These are phyloP conservation scores for Aspergillus ochraceoroseus DNA, from an alignment of 2,329 filamentous ascomycete genomes.

Conservation along the genomic window DNA sequence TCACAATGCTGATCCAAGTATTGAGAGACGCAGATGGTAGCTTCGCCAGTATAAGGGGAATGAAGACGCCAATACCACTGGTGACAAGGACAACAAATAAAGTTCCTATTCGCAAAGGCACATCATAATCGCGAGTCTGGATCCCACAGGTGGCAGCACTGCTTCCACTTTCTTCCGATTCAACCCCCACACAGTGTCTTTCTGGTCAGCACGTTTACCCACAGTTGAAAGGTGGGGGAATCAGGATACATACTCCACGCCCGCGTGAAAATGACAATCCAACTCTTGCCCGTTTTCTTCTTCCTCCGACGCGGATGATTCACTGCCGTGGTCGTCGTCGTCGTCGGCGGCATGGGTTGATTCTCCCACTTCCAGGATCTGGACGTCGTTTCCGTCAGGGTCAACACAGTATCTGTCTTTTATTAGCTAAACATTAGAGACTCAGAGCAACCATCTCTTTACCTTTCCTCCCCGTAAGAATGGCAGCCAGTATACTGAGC, in stretches of 20 bases:
- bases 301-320: not conserved
- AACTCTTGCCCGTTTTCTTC: conserved; percentile 24
- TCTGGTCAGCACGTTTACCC: conserved; percentile 6
- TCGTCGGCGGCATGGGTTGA: conserved; percentile 22
- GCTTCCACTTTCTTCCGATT: conserved; percentile 39
- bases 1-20: conserved; percentile 48
- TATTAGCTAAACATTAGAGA: conserved; percentile 3
- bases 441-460: conserved; percentile 14
- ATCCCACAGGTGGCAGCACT: conserved; percentile 44
- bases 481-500: conserved; percentile 63
- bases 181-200: conserved; percentile 53
- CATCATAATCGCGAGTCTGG: conserved; percentile 57
- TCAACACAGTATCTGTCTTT: conserved; percentile 58
- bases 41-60: conserved; percentile 59
- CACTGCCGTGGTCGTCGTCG: conserved; percentile 23
- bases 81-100: conserved; percentile 67
- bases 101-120: conserved; percentile 63
- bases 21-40: conserved; percentile 51
- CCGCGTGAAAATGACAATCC: conserved; percentile 69
- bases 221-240: conserved; percentile 11
- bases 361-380: conserved; percentile 45
- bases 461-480: conserved; percentile 55
- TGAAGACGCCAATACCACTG: conserved; percentile 63
- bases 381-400: conserved; percentile 57
- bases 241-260: conserved; percentile 70